Evolutionary conservation across 2,329 filamentous ascomycete species (phyloP).

Genomic region (Penicillium sp.): DNA sequence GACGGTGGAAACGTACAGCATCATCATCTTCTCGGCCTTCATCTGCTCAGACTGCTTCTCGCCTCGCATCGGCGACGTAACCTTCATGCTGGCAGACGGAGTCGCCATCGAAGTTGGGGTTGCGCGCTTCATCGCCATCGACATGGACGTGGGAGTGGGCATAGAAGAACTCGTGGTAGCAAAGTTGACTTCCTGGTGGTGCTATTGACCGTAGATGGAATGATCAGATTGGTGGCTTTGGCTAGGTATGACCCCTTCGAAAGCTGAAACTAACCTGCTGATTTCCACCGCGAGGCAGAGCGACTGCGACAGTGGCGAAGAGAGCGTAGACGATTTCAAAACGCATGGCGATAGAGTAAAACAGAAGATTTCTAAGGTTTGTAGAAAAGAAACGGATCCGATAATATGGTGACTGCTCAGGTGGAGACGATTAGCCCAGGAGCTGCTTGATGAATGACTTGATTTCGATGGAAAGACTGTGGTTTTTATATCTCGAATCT

Average conservation of each 20-base stretch:
- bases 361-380: not conserved
- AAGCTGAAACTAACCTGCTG: conserved; percentile 1
- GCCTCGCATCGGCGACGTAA: conserved; percentile 1
- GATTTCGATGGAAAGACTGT: not conserved
- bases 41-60: not conserved
- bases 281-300: conserved; percentile 6
- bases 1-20: conserved; percentile 7
- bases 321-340: conserved; percentile 5
- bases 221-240: not conserved
- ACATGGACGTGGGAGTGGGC: conserved; percentile 1
- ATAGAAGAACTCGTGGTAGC: conserved; percentile 3
- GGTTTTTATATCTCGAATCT: not conserved
- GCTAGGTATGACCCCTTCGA: not conserved
- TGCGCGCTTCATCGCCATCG: conserved; percentile 11
- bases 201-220: not conserved
- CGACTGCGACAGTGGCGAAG: conserved; percentile 6
- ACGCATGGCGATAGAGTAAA: conserved; percentile 8
- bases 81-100: conserved; percentile 2
- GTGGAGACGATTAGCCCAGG: not conserved
- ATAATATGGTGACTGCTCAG: not conserved
- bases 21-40: conserved; percentile 7
- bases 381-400: too few relatives aligned
- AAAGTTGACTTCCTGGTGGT: conserved; percentile 4
- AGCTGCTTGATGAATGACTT: not conserved
- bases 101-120: not conserved